These are phyloP conservation scores for Aspergillus sp. DNA, from an alignment of 2,329 filamentous ascomycete genomes.

Conservation along the genomic window DNA sequence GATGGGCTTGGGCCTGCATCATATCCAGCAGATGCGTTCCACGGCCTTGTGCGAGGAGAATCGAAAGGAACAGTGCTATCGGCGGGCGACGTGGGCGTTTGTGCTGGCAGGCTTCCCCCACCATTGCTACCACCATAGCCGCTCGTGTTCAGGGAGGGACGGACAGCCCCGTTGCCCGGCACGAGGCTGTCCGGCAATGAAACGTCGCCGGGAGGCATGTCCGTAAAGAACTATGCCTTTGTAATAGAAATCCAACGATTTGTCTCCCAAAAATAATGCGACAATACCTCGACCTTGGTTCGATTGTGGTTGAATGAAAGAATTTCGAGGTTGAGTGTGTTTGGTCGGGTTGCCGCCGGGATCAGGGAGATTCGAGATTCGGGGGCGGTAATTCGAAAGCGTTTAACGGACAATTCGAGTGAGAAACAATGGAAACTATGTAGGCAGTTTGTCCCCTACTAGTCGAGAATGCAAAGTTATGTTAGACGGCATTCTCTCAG, in stretches of 20 bases:
- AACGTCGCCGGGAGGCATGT: conserved; percentile 45
- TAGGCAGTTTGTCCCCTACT: neutral
- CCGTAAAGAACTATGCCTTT: conserved; percentile 24
- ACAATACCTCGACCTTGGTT: neutral
- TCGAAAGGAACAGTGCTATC: conserved; percentile 36
- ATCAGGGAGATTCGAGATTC: conserved; percentile 3
- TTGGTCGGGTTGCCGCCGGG: conserved; percentile 9
- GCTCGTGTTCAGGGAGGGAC: conserved; percentile 37
- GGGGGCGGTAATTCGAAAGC: conserved; percentile 2
- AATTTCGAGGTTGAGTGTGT: neutral
- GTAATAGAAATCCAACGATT: neutral
- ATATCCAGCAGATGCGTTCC: conserved; percentile 21
- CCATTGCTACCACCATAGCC: conserved; percentile 28
- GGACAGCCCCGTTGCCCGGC: conserved; percentile 41
- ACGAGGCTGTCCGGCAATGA: conserved; percentile 42
- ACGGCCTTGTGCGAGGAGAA: conserved; percentile 33
- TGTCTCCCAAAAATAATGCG: neutral
- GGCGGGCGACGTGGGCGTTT: conserved; percentile 42
- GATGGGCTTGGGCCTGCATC: conserved; percentile 26
- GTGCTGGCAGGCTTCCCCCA: conserved; percentile 30
- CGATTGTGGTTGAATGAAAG: neutral
- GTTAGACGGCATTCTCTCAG: conserved; percentile 7
- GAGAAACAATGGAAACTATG: neutral
- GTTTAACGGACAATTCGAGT: neutral
- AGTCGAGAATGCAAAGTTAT: neutral